These are phyloP conservation scores for Claviceps sp. DNA, from an alignment of 2,329 filamentous ascomycete species.

Conservation along the genomic window DNA sequence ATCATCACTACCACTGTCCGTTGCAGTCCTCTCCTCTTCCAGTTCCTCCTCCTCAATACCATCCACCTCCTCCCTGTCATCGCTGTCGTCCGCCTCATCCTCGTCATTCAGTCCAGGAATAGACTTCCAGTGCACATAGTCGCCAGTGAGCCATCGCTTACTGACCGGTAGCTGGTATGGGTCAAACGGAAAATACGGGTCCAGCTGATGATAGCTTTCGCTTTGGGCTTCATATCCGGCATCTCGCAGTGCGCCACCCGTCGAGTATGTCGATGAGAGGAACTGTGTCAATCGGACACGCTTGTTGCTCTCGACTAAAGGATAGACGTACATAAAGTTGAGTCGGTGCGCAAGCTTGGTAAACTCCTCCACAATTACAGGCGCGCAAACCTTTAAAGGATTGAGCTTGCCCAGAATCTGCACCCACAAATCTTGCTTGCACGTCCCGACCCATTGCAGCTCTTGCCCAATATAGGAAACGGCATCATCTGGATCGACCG, in stretches of 20 bases:
- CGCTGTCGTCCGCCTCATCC: conserved; percentile 40
- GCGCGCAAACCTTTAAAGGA: conserved; percentile 87
- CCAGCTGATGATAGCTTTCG: conserved; percentile 71
- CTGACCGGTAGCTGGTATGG: conserved; percentile 85
- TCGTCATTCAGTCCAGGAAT: conserved; percentile 56
- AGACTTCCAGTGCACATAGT: conserved; percentile 71
- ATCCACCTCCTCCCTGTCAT: conserved; percentile 36
- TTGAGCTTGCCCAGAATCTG: conserved; percentile 85
- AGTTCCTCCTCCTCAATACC: conserved; percentile 28
- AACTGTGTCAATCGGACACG: conserved; percentile 66
- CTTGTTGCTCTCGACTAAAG: conserved; percentile 85
- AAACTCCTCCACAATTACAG: conserved; percentile 82
- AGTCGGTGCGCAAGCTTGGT: conserved; percentile 77
- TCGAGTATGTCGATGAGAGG: conserved; percentile 42
- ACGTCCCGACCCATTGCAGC: conserved; percentile 61
- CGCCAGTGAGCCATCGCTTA: conserved; percentile 72
- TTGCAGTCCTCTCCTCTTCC: conserved; percentile 38
- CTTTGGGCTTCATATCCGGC: conserved; percentile 38
- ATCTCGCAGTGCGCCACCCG: conserved; percentile 41
- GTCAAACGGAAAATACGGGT: conserved; percentile 95
- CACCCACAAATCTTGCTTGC: conserved; percentile 59
- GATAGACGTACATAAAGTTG: conserved; percentile 78
- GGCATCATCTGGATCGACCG: conserved; percentile 48
- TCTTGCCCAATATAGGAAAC: conserved; percentile 53
- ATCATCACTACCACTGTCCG: conserved; percentile 32